Evolutionary conservation across 1,284 basidiomycete genomes (phyloP).

Genomic region (Irpex sp.): DNA sequence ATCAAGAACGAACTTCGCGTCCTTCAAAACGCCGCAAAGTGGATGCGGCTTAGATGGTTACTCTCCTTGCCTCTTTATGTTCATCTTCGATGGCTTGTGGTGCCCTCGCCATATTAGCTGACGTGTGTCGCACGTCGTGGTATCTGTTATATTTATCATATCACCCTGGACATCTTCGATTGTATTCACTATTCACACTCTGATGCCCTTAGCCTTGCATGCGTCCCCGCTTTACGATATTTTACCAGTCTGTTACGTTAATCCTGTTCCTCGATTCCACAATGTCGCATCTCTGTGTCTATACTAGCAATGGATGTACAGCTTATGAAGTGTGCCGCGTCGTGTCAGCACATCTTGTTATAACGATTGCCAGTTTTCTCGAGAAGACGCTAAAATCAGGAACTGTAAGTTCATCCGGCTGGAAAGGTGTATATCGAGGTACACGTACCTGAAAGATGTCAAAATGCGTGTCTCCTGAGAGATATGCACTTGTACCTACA

Average conservation of each 20-base stretch:
- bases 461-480: no score
- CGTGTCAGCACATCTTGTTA: background rate
- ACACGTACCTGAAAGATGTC: no score
- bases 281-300: background rate
- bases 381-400: no score
- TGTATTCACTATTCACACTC: background rate
- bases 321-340: background rate
- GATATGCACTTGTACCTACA: no score
- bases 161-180: background rate
- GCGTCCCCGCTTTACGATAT: background rate
- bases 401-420: no score
- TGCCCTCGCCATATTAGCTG: background rate
- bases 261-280: background rate
- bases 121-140: background rate
- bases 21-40: slow-evolving; percentile 26
- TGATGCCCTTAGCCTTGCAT: no score
- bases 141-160: background rate
- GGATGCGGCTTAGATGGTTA: background rate
- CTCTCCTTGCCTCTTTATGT: background rate
- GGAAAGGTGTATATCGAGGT: no score
- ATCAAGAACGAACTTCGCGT: slow-evolving; percentile 30
- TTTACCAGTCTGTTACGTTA: background rate
- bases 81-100: background rate
- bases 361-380: no score
- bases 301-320: background rate